Evolutionary conservation across 129 eudicot genomes (phyloP), one percentile per base, ranked within the genome.

Genomic region (Arctium minus): DNA sequence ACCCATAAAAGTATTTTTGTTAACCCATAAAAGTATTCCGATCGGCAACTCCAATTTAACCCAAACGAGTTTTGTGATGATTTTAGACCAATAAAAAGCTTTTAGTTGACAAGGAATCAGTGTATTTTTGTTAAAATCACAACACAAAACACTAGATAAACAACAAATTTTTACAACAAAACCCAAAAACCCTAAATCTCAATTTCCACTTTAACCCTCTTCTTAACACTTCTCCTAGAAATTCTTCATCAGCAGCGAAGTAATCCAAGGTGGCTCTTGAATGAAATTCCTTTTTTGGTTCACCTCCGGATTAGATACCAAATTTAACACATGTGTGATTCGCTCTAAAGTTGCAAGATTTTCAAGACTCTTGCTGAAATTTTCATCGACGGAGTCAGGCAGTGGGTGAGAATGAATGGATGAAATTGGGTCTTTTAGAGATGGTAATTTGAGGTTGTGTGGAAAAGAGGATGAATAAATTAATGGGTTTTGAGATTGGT

Each of bases 181-280:
- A 22, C 27, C 27, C 0, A 22, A 22, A 22, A 22, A 22, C 27
- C 27, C 27, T 0, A 22, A 22, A 22, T 91, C 85, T 92, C 97
- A 64, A 91, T 87, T 71, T 92, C 97, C 56, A 84, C 75, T 75
- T 76, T 82, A 0, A 80, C 82, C 72, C 84, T 88, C 10, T 83
- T 73, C 35, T 81, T 90, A 31, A 84, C 87, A 78, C 56, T 82
- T n/a, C 73, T 75, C 69, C 70, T 87, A 84, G 50, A 95, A 81
- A 81, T 83, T 89, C 78, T 86, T 91, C 91, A 88, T 86, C 39
- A 88, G 72, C 13, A 92, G 82, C 0, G 94, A 76, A 67, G 90
- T 91, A 76, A 95, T 85, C 97, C 98, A 95, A 29, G 97, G 92
- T 6, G 98, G 97, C 53, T 95, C 97, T 32, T 86, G 90, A 56